Conservation (phyloP, 441 rosid species). For the Croton setiger region DNA sequence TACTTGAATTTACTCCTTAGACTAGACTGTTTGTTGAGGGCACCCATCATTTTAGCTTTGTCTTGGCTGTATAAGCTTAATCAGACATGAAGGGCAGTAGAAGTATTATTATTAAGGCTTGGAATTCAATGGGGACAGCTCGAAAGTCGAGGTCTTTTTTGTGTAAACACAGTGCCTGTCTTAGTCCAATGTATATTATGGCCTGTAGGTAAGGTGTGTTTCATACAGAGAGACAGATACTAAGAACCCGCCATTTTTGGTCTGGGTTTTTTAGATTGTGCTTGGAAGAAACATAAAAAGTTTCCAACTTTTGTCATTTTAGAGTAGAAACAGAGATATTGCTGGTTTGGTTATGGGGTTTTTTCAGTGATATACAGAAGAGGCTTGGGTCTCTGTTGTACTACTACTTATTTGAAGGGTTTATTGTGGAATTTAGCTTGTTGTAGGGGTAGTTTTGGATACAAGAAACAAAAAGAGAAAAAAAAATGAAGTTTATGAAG, state of each 20-base stretch:
- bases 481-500: constrained; percentile 94
- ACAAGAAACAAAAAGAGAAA: no score
- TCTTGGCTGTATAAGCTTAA: no score
- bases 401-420: constrained; percentile 15
- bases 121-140: constrained; percentile 27
- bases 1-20: not conserved
- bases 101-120: constrained; percentile 21
- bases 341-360: constrained; percentile 18
- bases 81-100: not conserved
- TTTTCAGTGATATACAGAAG: constrained; percentile 3
- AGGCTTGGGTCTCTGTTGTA: constrained; percentile 18
- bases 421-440: constrained; percentile 11
- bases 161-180: constrained; percentile 33
- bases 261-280: constrained; percentile 12
- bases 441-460: constrained; percentile 25
- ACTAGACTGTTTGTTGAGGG: not conserved
- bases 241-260: constrained; percentile 19
- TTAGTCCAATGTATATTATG: constrained; percentile 37
- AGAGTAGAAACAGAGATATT: constrained; percentile 1
- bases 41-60: constrained; percentile 9
- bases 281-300: constrained; percentile 1
- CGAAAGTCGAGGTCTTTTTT: constrained; percentile 31
- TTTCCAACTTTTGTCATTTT: not conserved
- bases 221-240: not conserved
- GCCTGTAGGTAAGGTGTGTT: constrained; percentile 21